Base-by-base conservation (phyloP, 192 early-diverging fungal species). In the Lunasporangiospora selenospora region DNA sequence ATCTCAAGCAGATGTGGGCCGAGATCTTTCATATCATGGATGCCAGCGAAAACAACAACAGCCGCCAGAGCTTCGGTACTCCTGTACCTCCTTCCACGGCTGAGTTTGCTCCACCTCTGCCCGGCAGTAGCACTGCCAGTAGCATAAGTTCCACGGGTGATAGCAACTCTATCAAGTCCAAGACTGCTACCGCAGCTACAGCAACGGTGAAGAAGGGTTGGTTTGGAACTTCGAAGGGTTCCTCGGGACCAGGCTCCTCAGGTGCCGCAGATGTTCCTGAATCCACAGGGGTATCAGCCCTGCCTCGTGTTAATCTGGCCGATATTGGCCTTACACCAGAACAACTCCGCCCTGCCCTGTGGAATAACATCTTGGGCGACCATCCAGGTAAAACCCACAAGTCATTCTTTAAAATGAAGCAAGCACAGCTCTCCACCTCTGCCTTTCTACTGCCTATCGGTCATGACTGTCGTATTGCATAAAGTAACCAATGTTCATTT, bases 281-380 rank as follows among this genome's bases (percentile, higher is more conserved):
- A 18, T 24, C 55, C 19, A 48, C 45, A 23, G 66, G 23, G 0
- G 52, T 61, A n/a, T 13, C 39, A 12, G 33, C 52, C 34, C 7
- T 43, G 18, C 53, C 48, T 13, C 53, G 53, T n/a, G 43, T 73
- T 43, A 73, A 51, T 34, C 33, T 73, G 3, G 44, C 58, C 3
- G 69, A 73, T 6, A 50, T 73, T 46, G 61, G 61, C 37, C 55
- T 73, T 19, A 33, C 53, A 9, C 52, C 53, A 10, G 69, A 63
- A 3, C 54, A 58, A 33, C 54, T 73, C 15, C 53, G 69, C 12
- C 55, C 69, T 24, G 60, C 69, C 15, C 69, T 73, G 18, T 73
- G 69, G 69, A 73, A 73, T 43, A 73, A 73, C 45, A 52, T 63
- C 31, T 54, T 73, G 8, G 69, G 69, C 27, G 69, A 73, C 46